Conservation (phyloP, 495 filamentous ascomycete species). For the Trichoderma reesei region DNA sequence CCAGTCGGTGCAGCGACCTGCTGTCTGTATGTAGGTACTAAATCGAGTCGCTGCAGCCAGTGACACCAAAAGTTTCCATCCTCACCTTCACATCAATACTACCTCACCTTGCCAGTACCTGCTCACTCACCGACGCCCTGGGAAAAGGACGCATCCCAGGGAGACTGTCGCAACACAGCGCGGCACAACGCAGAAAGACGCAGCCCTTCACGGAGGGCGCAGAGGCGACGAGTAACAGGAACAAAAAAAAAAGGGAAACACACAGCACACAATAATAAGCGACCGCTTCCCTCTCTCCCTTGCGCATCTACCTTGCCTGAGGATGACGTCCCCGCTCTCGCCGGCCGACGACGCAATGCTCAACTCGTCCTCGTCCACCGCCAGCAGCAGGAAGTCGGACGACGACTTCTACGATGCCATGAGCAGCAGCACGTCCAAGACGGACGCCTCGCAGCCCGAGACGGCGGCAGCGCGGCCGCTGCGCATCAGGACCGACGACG, state of each 20-base stretch:
- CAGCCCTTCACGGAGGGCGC: too few relatives aligned
- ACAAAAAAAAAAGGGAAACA: background rate
- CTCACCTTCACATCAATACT: too few relatives aligned
- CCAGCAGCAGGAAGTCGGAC: constrained; percentile 15
- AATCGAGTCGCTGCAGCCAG: too few relatives aligned
- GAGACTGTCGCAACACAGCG: too few relatives aligned
- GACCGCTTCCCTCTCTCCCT: background rate
- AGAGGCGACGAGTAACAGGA: background rate
- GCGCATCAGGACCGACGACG: background rate
- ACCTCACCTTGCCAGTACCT: too few relatives aligned
- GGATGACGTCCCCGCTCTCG: constrained; percentile 30
- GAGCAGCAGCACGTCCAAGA: constrained; percentile 14
- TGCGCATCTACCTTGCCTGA: background rate
- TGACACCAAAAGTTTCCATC: background rate
- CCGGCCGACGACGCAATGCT: constrained; percentile 26
- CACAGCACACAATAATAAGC: too few relatives aligned
- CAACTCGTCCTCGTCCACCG: constrained; percentile 26
- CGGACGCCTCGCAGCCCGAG: background rate
- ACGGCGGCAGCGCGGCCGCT: background rate
- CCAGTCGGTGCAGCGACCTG: background rate
- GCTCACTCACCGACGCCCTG: too few relatives aligned
- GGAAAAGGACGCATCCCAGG: too few relatives aligned
- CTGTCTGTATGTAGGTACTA: too few relatives aligned
- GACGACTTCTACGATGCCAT: constrained; percentile 21
- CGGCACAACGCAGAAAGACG: too few relatives aligned